Base-by-base conservation (phyloP, 345 rosid species). In the Triadica sebifera region DNA sequence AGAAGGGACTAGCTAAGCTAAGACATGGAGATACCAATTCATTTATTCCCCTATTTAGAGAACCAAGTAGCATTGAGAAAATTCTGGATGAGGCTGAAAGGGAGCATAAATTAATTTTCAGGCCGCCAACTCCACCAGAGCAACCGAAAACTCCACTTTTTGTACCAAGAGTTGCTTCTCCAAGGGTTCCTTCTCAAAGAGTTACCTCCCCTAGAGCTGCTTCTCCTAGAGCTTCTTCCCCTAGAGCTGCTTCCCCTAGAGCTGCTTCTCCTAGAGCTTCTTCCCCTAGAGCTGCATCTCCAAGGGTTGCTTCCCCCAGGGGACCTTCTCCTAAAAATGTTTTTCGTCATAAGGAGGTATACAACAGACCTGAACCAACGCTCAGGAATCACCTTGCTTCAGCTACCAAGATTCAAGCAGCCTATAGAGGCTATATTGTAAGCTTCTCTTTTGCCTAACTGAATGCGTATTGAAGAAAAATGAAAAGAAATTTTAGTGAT, bases 31-130 rank as follows among this genome's bases (percentile, higher is more conserved):
- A 93, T 85, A 86, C 85, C 74, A 89, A 86, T 81, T 88, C 97
- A 65, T 90, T 91, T 81, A 88, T 93, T 78, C 98, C 98, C 6
- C 79, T 85, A 52, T 91, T 93, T 78, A 88, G 89, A 79, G 85
- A 81, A 78, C 98, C 99, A 0, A 96, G 98, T 76, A 96, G 98
- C 80, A 86, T 96, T 47, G 99, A 96, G 83, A 85, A 90, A 83
- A 96, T 96, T 57, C 81, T 96, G 65, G 95, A 85, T 69, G 99
- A 96, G 61, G 99, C 94, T 15, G 99, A 96, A 83, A 82, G 92
- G 72, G 99, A 90, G 73, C 92, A 93, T 59, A 86, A 81, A 41
- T 72, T 93, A 75, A 70, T 82, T 57, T 91, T 90, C 81, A 83
- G 90, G 78, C 98, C 98, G 70, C 97, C 93, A 22, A 84, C 83